Conservation (phyloP, 1,284 basidiomycete species). For the Irpex rosettiformis region DNA sequence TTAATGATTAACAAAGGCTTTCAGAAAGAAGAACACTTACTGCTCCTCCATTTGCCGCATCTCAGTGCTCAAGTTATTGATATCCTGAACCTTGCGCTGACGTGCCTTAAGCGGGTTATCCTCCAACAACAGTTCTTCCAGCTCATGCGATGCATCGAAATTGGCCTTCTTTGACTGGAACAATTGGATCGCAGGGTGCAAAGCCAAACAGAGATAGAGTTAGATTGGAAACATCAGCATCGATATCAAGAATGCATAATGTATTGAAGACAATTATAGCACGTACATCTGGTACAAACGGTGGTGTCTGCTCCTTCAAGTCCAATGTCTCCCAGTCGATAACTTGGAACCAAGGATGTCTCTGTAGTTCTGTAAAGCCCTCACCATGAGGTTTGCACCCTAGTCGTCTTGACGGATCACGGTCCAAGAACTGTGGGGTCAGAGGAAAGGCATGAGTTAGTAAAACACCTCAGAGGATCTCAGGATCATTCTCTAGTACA, state of each 20-base stretch:
- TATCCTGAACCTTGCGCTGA: constrained; percentile 86
- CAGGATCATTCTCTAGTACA: not conserved
- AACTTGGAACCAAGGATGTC: constrained; percentile 82
- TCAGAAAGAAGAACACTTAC: constrained; percentile 44
- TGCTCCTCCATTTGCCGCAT: constrained; percentile 98
- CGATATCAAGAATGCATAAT: not conserved
- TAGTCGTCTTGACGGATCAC: constrained; percentile 79
- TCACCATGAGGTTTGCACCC: constrained; percentile 81
- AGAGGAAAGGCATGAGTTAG: not conserved
- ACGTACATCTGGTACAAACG: constrained; percentile 91
- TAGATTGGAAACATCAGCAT: not conserved
- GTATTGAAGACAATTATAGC: no score
- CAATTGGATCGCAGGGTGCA: not conserved
- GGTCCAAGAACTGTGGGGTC: constrained; percentile 70
- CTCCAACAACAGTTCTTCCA: constrained; percentile 93
- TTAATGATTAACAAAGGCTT: no score
- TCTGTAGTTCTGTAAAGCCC: constrained; percentile 73
- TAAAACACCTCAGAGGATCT: not conserved
- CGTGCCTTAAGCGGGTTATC: constrained; percentile 97
- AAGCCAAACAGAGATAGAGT: constrained; percentile 1
- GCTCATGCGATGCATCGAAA: constrained; percentile 98
- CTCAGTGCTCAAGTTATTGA: constrained; percentile 78
- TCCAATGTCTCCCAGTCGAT: constrained; percentile 89
- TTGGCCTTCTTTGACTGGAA: constrained; percentile 92
- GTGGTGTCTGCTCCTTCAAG: constrained; percentile 75